phyloP scores from a whole-genome alignment of 1,139 yeast genomes.

The Eremothecium coryli region DNA sequence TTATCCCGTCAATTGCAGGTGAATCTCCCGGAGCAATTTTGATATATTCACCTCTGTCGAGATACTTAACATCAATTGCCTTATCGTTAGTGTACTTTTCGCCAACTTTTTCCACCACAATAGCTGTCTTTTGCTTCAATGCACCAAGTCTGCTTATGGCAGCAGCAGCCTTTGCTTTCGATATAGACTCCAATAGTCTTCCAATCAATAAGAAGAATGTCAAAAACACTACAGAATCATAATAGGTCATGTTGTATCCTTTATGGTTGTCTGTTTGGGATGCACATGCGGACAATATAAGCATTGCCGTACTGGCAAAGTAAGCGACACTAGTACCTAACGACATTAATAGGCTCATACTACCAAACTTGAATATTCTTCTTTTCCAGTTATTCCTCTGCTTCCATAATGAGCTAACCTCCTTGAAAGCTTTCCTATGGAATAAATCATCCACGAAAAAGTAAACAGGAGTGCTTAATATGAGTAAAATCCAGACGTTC shows the following conservation, averaged over 20 bases:
- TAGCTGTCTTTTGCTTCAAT: constrained; percentile 44
- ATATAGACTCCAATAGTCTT: constrained; percentile 53
- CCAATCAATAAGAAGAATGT: constrained; percentile 66
- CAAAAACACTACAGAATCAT: constrained; percentile 70
- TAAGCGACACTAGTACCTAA: constrained; percentile 68
- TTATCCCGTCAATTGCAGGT: constrained; percentile 62
- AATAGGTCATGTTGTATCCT: constrained; percentile 57
- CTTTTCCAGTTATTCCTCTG: constrained; percentile 47
- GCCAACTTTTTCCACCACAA: constrained; percentile 35
- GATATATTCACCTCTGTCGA: constrained; percentile 58
- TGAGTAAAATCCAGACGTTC: constrained; percentile 55
- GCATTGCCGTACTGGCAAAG: constrained; percentile 53
- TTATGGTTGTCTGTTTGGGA: constrained; percentile 13
- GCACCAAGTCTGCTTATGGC: constrained; percentile 48
- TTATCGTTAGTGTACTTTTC: constrained; percentile 27
- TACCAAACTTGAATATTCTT: constrained; percentile 59
- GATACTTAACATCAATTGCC: constrained; percentile 39
- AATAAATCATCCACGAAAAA: constrained; percentile 68
- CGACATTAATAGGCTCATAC: constrained; percentile 65
- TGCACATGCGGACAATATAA: constrained; percentile 42
- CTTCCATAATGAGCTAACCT: constrained; percentile 49
- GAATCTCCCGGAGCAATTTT: constrained; percentile 58
- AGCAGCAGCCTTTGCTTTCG: constrained; percentile 59
- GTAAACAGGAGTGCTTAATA: constrained; percentile 64
- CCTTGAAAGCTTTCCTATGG: constrained; percentile 57